Conservation (phyloP, 805 yeast genomes). For the Saccharomycopsis synnaedendra region DNA sequence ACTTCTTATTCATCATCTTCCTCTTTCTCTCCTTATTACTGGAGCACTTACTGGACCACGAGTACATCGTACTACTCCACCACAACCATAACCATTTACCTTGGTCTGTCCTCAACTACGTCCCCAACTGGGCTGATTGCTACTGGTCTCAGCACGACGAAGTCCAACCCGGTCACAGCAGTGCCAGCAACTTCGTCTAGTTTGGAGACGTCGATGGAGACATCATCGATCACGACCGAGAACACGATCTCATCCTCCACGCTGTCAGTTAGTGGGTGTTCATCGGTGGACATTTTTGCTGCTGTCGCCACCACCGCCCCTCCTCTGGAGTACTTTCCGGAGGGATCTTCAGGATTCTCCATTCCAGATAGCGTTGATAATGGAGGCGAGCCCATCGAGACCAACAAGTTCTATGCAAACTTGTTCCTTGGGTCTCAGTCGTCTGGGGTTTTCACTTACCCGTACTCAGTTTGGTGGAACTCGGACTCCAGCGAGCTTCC, state of each 20-base stretch:
- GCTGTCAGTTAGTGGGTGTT: slow-evolving; percentile 17
- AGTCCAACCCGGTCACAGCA: slow-evolving; percentile 1
- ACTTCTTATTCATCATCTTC: no score
- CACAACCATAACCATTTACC: no score
- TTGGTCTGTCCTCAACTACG: slow-evolving; percentile 12
- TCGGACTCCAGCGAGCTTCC: slow-evolving; percentile 25
- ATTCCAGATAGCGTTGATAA: slow-evolving; percentile 38
- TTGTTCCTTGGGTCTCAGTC: slow-evolving; percentile 54
- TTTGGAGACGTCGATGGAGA: slow-evolving; percentile 14
- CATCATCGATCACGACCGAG: slow-evolving; percentile 15
- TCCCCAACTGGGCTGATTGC: slow-evolving; percentile 5
- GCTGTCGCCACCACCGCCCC: slow-evolving; percentile 36
- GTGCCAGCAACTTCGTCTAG: slow-evolving; percentile 15
- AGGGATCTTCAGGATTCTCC: slow-evolving; percentile 32
- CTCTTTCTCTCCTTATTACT: no score
- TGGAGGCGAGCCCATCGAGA: slow-evolving; percentile 28
- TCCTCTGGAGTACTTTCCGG: slow-evolving; percentile 30
- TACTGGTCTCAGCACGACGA: neutral
- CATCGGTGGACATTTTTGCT: slow-evolving; percentile 33
- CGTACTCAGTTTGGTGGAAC: slow-evolving; percentile 65
- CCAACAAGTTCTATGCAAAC: slow-evolving; percentile 74
- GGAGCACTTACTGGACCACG: no score
- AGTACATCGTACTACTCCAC: no score
- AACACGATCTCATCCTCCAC: no score
- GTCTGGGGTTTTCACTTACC: slow-evolving; percentile 70